These are phyloP conservation scores for Cadophora sp. DNA, from an alignment of 2,329 filamentous ascomycete genomes.

Conservation along the genomic window DNA sequence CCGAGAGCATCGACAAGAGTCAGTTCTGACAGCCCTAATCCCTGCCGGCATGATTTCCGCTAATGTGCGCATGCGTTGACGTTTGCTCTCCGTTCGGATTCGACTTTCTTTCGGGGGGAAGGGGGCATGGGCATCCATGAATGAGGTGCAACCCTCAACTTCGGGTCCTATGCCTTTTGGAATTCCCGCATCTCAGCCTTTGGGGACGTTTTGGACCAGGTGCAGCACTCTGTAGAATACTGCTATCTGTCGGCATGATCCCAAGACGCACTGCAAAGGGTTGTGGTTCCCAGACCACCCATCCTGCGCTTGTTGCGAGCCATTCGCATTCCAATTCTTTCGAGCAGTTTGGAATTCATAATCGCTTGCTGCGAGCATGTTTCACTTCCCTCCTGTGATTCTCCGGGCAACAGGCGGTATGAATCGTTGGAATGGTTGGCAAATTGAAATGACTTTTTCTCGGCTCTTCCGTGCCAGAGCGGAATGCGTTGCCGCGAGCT, in stretches of 20 bases:
- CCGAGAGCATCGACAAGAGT: slow-evolving; percentile 6
- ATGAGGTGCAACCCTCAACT: not conserved
- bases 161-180: not conserved
- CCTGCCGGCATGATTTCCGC: slow-evolving; percentile 12
- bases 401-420: not conserved
- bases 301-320: not conserved
- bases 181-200: not conserved
- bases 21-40: slow-evolving; percentile 8
- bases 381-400: not conserved
- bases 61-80: slow-evolving; percentile 11
- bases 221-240: not conserved
- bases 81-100: slow-evolving; percentile 2
- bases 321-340: not conserved
- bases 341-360: not conserved
- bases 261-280: not conserved
- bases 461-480: not conserved
- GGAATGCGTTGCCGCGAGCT: not conserved
- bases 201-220: not conserved
- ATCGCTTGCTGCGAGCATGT: not conserved
- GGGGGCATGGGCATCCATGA: not conserved
- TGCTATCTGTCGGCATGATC: not conserved
- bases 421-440: not conserved
- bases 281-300: not conserved
- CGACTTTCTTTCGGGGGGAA: not conserved
- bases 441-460: not conserved